phyloP scores from a whole-genome alignment of 441 rosid species.

The Gossypium davidsonii region DNA sequence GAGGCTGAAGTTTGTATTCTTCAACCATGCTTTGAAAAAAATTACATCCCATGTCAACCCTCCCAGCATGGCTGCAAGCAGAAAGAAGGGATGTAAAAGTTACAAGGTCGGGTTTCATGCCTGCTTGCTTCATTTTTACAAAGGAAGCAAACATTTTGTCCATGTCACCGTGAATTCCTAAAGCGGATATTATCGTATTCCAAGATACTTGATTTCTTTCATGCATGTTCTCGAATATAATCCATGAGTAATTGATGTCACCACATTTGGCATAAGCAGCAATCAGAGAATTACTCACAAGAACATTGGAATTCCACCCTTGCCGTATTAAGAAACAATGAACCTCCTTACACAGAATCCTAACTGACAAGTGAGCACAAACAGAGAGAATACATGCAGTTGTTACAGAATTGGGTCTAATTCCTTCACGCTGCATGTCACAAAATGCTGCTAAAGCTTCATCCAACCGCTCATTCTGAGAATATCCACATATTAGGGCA shows the following conservation, averaged over 20 bases:
- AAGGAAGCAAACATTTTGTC: conserved; percentile 23
- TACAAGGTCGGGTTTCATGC: conserved; percentile 21
- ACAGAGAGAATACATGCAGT: conserved; percentile 32
- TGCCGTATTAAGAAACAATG: conserved; percentile 36
- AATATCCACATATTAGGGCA: conserved; percentile 38
- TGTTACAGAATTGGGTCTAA: conserved; percentile 31
- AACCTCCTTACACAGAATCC: conserved; percentile 31
- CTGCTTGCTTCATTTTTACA: conserved; percentile 27
- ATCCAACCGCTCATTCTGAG: conserved; percentile 21
- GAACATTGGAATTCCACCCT: conserved; percentile 25
- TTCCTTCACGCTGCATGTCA: conserved; percentile 30
- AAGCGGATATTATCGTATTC: conserved; percentile 27
- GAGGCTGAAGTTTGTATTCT: conserved; percentile 25
- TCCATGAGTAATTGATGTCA: conserved; percentile 23
- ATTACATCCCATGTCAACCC: conserved; percentile 25
- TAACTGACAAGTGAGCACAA: conserved; percentile 27
- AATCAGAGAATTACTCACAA: conserved; percentile 32
- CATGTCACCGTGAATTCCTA: conserved; percentile 28
- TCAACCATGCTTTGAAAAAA: conserved; percentile 28
- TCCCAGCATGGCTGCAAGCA: conserved; percentile 31
- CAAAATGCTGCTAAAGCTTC: conserved; percentile 29
- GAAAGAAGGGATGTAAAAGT: conserved; percentile 34
- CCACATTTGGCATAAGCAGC: conserved; percentile 42
- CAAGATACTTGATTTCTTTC: conserved; percentile 29
- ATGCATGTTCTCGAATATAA: conserved; percentile 22